A percentile compares a stretch with the other conserved stretches of the same genome.
phyloP scores from a whole-genome alignment of 1,284 basidiomycete genomes.

The Thelephora terrestris region DNA sequence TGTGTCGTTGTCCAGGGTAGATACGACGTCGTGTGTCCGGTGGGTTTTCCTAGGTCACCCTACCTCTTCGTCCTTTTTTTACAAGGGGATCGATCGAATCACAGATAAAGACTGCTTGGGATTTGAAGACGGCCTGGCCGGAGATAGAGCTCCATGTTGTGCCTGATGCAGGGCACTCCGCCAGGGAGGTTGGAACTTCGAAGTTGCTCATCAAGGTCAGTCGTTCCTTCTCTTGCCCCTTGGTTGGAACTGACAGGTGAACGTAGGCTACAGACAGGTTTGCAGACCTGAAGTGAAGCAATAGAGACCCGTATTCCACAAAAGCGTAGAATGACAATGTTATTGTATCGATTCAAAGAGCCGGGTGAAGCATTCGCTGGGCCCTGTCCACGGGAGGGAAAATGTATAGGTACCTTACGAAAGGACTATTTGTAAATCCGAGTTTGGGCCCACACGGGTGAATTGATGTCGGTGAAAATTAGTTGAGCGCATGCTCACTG shows the following conservation, averaged over 20 bases:
- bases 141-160: slow-evolving; percentile 73
- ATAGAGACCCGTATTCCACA: too few relatives aligned
- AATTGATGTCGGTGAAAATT: too few relatives aligned
- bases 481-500: too few relatives aligned
- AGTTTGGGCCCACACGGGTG: too few relatives aligned
- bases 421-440: too few relatives aligned
- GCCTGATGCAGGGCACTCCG: slow-evolving; percentile 87
- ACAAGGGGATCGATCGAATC: neutral
- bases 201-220: slow-evolving; percentile 66
- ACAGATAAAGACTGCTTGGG: slow-evolving; percentile 71
- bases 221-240: neutral
- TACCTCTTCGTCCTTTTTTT: neutral
- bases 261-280: slow-evolving; percentile 21
- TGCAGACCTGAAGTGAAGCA: too few relatives aligned
- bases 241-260: neutral
- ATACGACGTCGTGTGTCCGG: slow-evolving; percentile 75
- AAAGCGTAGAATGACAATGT: too few relatives aligned
- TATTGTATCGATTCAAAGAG: too few relatives aligned
- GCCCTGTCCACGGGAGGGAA: too few relatives aligned
- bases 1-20: slow-evolving; percentile 79
- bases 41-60: slow-evolving; percentile 22
- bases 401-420: too few relatives aligned
- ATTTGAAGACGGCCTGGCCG: slow-evolving; percentile 76
- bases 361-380: too few relatives aligned
- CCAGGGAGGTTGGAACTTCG: slow-evolving; percentile 68